Evolutionary conservation across 2,329 filamentous ascomycete species (phyloP).

Genomic region (Paraphaeosphaeria minitans): DNA sequence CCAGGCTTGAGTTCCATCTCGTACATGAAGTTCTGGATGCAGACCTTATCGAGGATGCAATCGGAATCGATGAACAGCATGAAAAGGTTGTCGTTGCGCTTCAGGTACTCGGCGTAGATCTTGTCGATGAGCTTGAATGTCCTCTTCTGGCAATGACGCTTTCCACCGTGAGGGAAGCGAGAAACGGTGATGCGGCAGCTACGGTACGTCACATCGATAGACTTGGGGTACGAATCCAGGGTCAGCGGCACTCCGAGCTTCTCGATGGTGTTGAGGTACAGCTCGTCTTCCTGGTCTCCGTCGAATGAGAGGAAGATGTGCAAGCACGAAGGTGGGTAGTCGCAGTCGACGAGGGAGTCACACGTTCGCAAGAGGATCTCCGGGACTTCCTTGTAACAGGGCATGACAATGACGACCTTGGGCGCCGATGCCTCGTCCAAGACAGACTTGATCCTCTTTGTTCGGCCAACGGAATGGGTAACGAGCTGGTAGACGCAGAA

Average conservation of each 20-base stretch:
- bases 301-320: slow-evolving; percentile 97
- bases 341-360: slow-evolving; percentile 89
- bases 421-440: slow-evolving; percentile 85
- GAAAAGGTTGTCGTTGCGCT: slow-evolving; percentile 88
- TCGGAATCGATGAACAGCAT: slow-evolving; percentile 97
- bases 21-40: slow-evolving; percentile 96
- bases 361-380: slow-evolving; percentile 83
- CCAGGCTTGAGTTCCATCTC: slow-evolving; percentile 98
- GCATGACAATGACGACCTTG: slow-evolving; percentile 96
- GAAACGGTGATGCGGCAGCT: slow-evolving; percentile 86
- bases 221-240: slow-evolving; percentile 79
- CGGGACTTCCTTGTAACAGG: slow-evolving; percentile 90
- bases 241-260: slow-evolving; percentile 81
- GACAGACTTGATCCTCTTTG: slow-evolving; percentile 79
- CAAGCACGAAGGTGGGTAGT: slow-evolving; percentile 89
- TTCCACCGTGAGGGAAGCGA: slow-evolving; percentile 89
- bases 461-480: slow-evolving; percentile 81
- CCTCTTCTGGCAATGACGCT: slow-evolving; percentile 89
- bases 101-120: slow-evolving; percentile 85
- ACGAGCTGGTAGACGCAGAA: slow-evolving; percentile 92
- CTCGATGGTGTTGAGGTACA: slow-evolving; percentile 85
- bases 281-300: slow-evolving; percentile 83
- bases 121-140: slow-evolving; percentile 94
- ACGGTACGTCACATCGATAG: slow-evolving; percentile 87
- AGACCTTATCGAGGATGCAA: slow-evolving; percentile 88